Base-by-base conservation (phyloP, 257 asterid genomes). In the Solanum medicagineum region DNA sequence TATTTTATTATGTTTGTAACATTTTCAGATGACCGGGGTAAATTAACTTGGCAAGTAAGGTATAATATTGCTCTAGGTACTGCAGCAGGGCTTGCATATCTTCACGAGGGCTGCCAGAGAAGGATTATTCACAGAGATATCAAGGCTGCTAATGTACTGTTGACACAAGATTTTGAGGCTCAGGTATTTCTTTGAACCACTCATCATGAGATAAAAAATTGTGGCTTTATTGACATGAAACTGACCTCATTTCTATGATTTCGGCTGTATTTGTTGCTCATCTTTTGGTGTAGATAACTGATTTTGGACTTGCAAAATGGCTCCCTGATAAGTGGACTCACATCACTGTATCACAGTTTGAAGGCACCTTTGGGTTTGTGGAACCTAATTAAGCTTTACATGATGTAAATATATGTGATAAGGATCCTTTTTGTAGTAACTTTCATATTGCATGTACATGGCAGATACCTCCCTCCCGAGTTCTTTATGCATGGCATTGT, bases 321-420 rank as follows among this genome's bases (percentile, higher is more conserved):
- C 99, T 97, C 83, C 99, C 99, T 2, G 98, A 97, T 77, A 96
- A 97, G 80, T 95, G 98, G 98, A 92, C 94, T 87, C 98, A 95
- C 91, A 92, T 97, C 70, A 94, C 90, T 20, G 96, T 94, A 86
- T 90, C 98, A 10, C 94, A 94, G 84, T 91, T 92, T 83, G 99
- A 97, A 92, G 99, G 99, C 90, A 95, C 99, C 84, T 97, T 97
- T 68, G 99, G 99, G 98, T 93, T 59, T 15, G 87, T 68, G 59
- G 85, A 49, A 81, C 66, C n/a, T 51, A 80, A 36, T 36, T 36
- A 36, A 85, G 45, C 81, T 71, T 19, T 60, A 71, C 63, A 81
- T 68, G 17, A 54, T 24, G 54, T 15, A 10, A 7, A n/a, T 49
- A 63, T 60, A 63, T 60, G 53, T 3, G 6, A 69, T 32, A 68